Evolutionary conservation across 176 grass and related monocot species (phyloP).

Genomic region (Echinochloa phyllopogon): DNA sequence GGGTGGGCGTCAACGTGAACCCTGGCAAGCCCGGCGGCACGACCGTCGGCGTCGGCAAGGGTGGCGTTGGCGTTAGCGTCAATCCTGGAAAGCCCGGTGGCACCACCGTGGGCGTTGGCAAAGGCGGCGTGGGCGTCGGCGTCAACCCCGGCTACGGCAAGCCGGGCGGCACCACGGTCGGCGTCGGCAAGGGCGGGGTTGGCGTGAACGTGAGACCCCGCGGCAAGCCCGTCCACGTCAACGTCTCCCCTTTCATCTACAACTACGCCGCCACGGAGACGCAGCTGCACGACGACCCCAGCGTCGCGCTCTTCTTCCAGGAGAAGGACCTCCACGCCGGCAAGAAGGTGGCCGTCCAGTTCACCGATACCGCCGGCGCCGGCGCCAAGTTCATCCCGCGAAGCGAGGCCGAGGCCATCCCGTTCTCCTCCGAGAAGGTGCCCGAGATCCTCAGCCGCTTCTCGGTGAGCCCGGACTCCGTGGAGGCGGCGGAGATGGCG

Average conservation of each 20-base stretch:
- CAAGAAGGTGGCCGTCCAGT: conserved; percentile 62
- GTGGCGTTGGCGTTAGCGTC: conserved; percentile 50
- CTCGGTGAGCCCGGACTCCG: conserved; percentile 61
- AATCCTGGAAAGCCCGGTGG: conserved; percentile 44
- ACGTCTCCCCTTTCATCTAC: background rate
- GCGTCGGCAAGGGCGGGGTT: conserved; percentile 49
- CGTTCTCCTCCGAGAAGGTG: conserved; percentile 71
- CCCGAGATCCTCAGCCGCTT: conserved; percentile 68
- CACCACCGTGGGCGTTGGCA: conserved; percentile 29
- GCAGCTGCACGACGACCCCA: conserved; percentile 70
- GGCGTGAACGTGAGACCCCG: conserved; percentile 55
- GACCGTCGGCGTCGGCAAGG: conserved; percentile 39
- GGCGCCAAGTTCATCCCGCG: conserved; percentile 55
- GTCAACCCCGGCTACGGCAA: conserved; percentile 50
- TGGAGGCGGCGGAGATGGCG: conserved; percentile 54
- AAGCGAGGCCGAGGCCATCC: conserved; percentile 61
- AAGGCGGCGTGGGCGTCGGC: conserved; percentile 38
- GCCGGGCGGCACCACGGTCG: conserved; percentile 52
- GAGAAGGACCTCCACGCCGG: conserved; percentile 69
- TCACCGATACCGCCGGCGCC: conserved; percentile 35
- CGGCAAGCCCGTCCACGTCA: conserved; percentile 26
- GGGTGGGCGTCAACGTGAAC: conserved; percentile 51
- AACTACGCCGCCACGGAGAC: conserved; percentile 63
- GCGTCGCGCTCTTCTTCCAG: conserved; percentile 69
- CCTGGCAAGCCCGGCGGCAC: conserved; percentile 65